Conservation (phyloP, 306 rosid genomes). For the Mimosa bimucronata region DNA sequence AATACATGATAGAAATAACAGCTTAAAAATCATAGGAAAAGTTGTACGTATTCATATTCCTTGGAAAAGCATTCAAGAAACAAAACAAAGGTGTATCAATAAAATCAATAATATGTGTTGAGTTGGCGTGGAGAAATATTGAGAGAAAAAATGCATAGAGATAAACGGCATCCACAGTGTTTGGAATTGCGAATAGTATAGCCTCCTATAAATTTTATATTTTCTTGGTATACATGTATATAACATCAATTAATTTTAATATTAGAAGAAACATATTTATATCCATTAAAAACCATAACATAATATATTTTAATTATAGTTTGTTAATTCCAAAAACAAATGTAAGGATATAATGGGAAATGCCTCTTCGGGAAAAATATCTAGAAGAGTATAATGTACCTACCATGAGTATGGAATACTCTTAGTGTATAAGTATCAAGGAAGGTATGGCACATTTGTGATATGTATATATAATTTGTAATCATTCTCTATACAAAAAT, state of each 20-base stretch:
- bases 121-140: not conserved
- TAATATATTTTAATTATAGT: not conserved
- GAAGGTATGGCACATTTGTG: conserved; percentile 32
- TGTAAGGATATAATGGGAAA: conserved; percentile 35
- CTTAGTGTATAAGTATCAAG: conserved; percentile 43
- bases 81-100: not conserved
- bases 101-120: not conserved
- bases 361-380: not conserved
- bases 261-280: not conserved
- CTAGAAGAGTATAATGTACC: conserved; percentile 32
- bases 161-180: too few species aligned
- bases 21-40: not conserved
- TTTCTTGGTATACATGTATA: too few species aligned
- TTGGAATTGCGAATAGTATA: too few species aligned
- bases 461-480: conserved; percentile 11
- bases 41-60: not conserved
- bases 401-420: conserved; percentile 41
- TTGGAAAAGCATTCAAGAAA: not conserved
- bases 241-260: too few species aligned
- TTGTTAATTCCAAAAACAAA: not conserved
- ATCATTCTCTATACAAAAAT: conserved; percentile 25
- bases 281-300: not conserved
- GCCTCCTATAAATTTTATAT: not conserved
- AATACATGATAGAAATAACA: not conserved
- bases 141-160: not conserved